Percentiles rank a stretch among this genome's conserved stretches.
phyloP scores from a whole-genome alignment of 768 basidiomycete genomes.

The Tephrocybe sp. region DNA sequence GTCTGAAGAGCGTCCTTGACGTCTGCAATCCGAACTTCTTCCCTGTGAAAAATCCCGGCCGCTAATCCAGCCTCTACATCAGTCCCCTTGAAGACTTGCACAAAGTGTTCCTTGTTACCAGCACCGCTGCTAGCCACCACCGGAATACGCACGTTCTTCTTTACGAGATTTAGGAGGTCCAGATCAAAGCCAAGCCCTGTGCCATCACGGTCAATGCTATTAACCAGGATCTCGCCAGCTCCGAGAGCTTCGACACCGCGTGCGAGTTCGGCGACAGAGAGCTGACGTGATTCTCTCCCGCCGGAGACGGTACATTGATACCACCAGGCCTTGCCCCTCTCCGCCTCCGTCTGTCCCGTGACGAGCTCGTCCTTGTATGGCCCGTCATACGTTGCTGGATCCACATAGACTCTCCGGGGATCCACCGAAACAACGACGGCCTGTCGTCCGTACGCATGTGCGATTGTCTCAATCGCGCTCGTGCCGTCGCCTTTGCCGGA shows the following conservation, averaged over 20 bases:
- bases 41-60: conserved; percentile 95
- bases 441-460: conserved; percentile 87
- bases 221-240: conserved; percentile 93
- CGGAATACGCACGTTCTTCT: conserved; percentile 78
- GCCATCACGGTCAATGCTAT: conserved; percentile 96
- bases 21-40: conserved; percentile 79
- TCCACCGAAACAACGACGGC: conserved; percentile 98
- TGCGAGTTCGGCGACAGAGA: conserved; percentile 92
- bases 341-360: conserved; percentile 47
- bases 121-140: conserved; percentile 96
- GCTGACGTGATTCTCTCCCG: conserved; percentile 77
- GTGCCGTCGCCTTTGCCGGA: conserved; percentile 59
- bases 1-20: conserved; percentile 64
- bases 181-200: conserved; percentile 91
- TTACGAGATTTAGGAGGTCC: conserved; percentile 77
- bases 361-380: conserved; percentile 68
- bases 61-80: conserved; percentile 90
- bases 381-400: conserved; percentile 63
- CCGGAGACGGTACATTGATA: conserved; percentile 98
- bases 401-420: conserved; percentile 84
- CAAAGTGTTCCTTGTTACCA: conserved; percentile 79
- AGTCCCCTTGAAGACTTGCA: conserved; percentile 80
- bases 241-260: conserved; percentile 88
- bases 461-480: conserved; percentile 93
- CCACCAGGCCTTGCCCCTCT: conserved; percentile 88